Evolutionary conservation across 176 grass and related monocot genomes (phyloP).

Genomic region (Aegilops speltoides): DNA sequence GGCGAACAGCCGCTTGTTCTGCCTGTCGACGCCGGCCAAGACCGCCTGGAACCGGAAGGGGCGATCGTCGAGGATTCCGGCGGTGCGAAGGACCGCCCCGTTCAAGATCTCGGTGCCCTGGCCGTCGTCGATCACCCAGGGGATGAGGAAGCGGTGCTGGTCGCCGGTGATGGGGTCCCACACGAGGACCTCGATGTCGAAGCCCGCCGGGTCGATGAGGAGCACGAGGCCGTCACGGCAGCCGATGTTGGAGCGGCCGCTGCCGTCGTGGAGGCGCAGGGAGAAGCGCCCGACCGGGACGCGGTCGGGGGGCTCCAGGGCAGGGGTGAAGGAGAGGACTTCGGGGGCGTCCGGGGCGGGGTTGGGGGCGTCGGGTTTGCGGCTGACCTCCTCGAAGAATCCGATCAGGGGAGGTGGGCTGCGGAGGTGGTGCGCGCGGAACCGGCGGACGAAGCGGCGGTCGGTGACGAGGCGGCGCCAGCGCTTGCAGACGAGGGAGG

Average conservation of each 20-base stretch:
- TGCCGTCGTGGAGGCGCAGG: not conserved
- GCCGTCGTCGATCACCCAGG: not conserved
- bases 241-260: not conserved
- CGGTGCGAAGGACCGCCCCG: not conserved
- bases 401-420: not conserved
- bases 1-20: not conserved
- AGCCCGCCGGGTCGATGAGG: not conserved
- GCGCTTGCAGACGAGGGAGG: not conserved
- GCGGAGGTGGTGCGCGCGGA: not conserved
- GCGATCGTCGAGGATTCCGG: not conserved
- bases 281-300: not conserved
- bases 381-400: not conserved
- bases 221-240: slow-evolving; percentile 13
- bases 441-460: not conserved
- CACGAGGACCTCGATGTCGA: not conserved
- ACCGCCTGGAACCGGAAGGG: not conserved
- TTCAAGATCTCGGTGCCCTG: not conserved
- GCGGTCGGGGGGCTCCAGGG: not conserved
- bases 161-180: slow-evolving; percentile 18
- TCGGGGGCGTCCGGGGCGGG: not conserved
- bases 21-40: not conserved
- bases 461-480: slow-evolving; percentile 9
- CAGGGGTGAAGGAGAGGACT: not conserved
- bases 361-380: no score
- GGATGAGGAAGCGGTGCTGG: not conserved